Evolutionary conservation across 148 eudicot genomes (phyloP), one percentile per base, ranked within the genome.

Genomic region (Chenopodium berlandieri): DNA sequence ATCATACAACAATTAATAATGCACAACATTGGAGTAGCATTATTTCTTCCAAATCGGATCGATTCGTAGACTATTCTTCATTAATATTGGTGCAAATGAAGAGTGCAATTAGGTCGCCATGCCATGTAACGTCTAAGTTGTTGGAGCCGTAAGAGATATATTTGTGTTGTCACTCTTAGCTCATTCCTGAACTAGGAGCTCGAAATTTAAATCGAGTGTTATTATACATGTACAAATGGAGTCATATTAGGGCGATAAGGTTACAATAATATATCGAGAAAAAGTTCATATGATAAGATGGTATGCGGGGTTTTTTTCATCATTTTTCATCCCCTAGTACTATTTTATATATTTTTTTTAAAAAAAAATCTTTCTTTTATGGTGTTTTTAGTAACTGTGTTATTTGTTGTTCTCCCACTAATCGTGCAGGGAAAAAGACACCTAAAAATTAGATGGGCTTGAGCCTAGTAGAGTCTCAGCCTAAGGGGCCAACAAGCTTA

Each of bases 51-150:
- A 56, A 60, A 60, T 83, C 79, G 0, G 79, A 78, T 32, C 11
- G 82, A 25, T 54, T 67, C 16, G 71, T 75, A 22, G 48, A 74
- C n/a, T 81, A 81, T 50, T 64, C 78, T 50, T 74, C 83, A 8
- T 48, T 81, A 16, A 22, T 80, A 17, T 1, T 62, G 3, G 52
- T 56, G 23, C 44, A 69, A 1, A 69, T 17, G 47, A 69, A 19
- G 73, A 14, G 44, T 6, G 16, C 44, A 0, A 2, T 19, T 4
- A 22, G 14, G 13, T 37, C 50, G 19, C 3, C 23, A 6, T 1
- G 74, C 74, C 74, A 71, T 37, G 74, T 34, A 20, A 2, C 74
- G 16, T 37, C 48, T 17, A 17, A 27, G 27, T 0, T 9, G 12
- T 22, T 23, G 2, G 25, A 71, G 27, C 6, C 50, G 13, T 71